Base-by-base conservation (phyloP, 768 basidiomycete genomes). In the Gloeostereum incarnatum region DNA sequence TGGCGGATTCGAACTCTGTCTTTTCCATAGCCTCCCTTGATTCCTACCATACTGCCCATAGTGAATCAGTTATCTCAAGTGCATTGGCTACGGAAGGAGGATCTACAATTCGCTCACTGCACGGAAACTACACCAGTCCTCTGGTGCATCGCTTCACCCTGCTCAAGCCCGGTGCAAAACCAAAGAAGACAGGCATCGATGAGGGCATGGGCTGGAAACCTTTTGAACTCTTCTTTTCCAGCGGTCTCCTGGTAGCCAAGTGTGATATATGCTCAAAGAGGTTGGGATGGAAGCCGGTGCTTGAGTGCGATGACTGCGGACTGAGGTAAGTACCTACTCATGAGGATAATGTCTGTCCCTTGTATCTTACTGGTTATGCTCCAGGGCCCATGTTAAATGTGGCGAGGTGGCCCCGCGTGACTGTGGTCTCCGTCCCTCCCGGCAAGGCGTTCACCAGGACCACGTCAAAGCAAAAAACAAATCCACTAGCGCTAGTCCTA, bases 251-350 rank as follows among this genome's bases (percentile, higher is more conserved):
- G 17, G 74, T 75, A 3, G 71, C 78, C 35, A 90, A 83, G 54
- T 94, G 90, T 49, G 87, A 87, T 56, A 59, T 90, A 13, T 94
- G 90, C 50, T 52, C 55, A 30, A 92, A 91, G 66, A 64, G 86
- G 33, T 64, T 94, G 26, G 89, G 89, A 9, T 81, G 84, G 80
- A 92, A 89, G 55, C 78, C 88, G 16, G 72, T 83, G 22, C 60
- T 93, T 14, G 78, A 85, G 50, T 94, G 90, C 53, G 90, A 93
- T 56, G 90, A 93, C 58, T 93, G 91, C 58, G 80, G 82, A 19
- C 58, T 87, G 49, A 71, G 78, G 77, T 82, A 40, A 39, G 71
- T 55, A 5, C 34, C 23, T 27, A 6, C n/a, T 39, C 36, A n/a
- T n/a, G n/a, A n/a, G n/a, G n/a, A n/a, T n/a, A n/a, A n/a, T 36